Percentiles rank a stretch among this genome's conserved stretches.
phyloP scores from a whole-genome alignment of 768 basidiomycete species.

The Tylopilus sp. region DNA sequence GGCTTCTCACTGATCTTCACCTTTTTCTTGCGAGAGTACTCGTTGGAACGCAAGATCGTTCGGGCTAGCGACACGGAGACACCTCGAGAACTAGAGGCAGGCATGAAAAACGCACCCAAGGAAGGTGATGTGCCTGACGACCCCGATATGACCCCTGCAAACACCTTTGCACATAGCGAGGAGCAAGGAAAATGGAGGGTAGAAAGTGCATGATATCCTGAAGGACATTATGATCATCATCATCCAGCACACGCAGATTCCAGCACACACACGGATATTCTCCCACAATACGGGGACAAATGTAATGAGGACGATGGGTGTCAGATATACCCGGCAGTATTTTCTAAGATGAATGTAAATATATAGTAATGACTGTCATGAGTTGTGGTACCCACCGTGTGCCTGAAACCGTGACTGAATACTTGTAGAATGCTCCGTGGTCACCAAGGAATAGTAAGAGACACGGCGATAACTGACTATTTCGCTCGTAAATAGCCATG shows the following conservation, averaged over 20 bases:
- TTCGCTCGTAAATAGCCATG: too few relatives aligned
- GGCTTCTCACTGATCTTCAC: slow-evolving; percentile 50
- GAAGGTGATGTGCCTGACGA: background rate
- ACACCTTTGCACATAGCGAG: background rate
- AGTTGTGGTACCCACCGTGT: too few relatives aligned
- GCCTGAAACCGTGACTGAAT: too few relatives aligned
- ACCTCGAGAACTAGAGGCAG: slow-evolving; percentile 32
- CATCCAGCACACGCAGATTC: slow-evolving; percentile 4
- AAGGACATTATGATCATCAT: background rate
- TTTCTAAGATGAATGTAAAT: too few relatives aligned
- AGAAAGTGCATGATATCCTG: background rate
- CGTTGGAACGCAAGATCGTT: slow-evolving; percentile 51
- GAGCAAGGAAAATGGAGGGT: background rate
- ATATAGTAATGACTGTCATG: too few relatives aligned
- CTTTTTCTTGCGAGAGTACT: slow-evolving; percentile 58
- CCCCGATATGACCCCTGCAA: background rate
- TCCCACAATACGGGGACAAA: background rate
- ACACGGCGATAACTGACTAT: too few relatives aligned
- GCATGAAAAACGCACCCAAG: background rate
- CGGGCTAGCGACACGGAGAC: slow-evolving; percentile 28
- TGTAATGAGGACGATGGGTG: background rate
- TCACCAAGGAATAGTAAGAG: too few relatives aligned
- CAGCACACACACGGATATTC: slow-evolving; percentile 1
- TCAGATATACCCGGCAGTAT: background rate
- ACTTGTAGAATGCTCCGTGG: too few relatives aligned